Conservation (phyloP, 768 basidiomycete genomes). For the Pleurotus tuber-regium region DNA sequence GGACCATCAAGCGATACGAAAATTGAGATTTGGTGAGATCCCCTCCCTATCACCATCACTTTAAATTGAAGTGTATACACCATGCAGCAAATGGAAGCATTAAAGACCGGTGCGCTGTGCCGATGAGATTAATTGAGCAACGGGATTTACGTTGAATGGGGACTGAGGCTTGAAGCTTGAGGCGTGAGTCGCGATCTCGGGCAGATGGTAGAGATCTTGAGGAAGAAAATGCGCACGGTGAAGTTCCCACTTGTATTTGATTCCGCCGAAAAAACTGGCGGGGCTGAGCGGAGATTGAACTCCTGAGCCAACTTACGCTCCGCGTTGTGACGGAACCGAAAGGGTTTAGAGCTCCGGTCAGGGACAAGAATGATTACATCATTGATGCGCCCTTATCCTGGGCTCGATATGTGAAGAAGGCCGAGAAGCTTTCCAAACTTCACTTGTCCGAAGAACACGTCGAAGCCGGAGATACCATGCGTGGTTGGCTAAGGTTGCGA, state of each 20-base stretch:
- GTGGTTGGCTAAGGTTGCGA: conserved; percentile 1
- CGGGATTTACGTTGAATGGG: conserved; percentile 5
- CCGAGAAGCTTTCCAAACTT: not conserved
- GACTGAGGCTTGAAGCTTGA: not conserved
- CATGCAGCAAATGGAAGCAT: too few relatives aligned
- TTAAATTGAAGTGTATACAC: too few relatives aligned
- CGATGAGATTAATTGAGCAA: not conserved
- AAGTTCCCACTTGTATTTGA: conserved; percentile 1
- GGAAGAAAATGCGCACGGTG: not conserved
- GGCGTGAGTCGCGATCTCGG: not conserved
- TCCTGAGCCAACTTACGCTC: not conserved
- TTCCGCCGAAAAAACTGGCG: not conserved
- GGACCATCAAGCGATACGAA: not conserved
- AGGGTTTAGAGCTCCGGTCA: not conserved
- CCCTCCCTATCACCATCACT: not conserved
- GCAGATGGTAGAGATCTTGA: conserved; percentile 1
- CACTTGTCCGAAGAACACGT: conserved; percentile 8
- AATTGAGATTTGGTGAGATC: not conserved
- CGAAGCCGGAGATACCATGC: not conserved
- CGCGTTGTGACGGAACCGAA: conserved; percentile 8
- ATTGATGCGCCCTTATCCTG: conserved; percentile 10
- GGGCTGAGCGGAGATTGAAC: not conserved
- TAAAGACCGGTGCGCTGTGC: not conserved
- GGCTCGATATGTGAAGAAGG: conserved; percentile 7
- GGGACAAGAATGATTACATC: conserved; percentile 10